These are phyloP conservation scores for Teunomyces barrocoloradensis DNA, from an alignment of 805 yeast species.

Conservation along the genomic window DNA sequence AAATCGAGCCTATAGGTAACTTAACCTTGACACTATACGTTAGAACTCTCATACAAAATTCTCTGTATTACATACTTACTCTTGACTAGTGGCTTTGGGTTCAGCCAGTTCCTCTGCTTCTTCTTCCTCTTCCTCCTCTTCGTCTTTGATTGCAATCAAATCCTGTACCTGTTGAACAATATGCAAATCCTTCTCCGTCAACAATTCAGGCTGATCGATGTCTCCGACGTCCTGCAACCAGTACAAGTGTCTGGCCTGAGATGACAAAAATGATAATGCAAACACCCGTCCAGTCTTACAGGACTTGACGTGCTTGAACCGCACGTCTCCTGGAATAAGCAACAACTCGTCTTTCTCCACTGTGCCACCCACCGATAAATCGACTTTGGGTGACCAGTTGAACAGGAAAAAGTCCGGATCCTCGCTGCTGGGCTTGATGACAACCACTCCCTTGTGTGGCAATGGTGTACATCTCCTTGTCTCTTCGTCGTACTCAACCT, in stretches of 20 bases:
- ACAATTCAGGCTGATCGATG: slow-evolving; percentile 55
- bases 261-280: slow-evolving; percentile 58
- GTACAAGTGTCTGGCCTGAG: slow-evolving; percentile 57
- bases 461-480: slow-evolving; percentile 67
- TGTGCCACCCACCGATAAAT: slow-evolving; percentile 34
- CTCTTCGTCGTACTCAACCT: slow-evolving; percentile 61
- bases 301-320: slow-evolving; percentile 65
- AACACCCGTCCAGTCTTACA: slow-evolving; percentile 79
- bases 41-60: neutral
- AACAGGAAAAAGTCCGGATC: slow-evolving; percentile 72
- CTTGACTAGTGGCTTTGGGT: neutral
- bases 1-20: slow-evolving; percentile 29
- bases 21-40: slow-evolving; percentile 6
- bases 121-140: slow-evolving; percentile 25
- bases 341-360: slow-evolving; percentile 59
- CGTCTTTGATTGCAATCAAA: slow-evolving; percentile 43
- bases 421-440: slow-evolving; percentile 60
- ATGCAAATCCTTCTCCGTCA: slow-evolving; percentile 57
- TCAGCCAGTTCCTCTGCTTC: slow-evolving; percentile 4
- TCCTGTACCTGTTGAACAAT: slow-evolving; percentile 48
- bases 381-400: slow-evolving; percentile 68
- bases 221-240: slow-evolving; percentile 81
- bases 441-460: slow-evolving; percentile 64
- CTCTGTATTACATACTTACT: slow-evolving; percentile 1
- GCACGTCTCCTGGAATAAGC: slow-evolving; percentile 82